Evolutionary conservation across 371 early-diverging fungal genomes (phyloP).

Genomic region (Umbelopsis sp.): DNA sequence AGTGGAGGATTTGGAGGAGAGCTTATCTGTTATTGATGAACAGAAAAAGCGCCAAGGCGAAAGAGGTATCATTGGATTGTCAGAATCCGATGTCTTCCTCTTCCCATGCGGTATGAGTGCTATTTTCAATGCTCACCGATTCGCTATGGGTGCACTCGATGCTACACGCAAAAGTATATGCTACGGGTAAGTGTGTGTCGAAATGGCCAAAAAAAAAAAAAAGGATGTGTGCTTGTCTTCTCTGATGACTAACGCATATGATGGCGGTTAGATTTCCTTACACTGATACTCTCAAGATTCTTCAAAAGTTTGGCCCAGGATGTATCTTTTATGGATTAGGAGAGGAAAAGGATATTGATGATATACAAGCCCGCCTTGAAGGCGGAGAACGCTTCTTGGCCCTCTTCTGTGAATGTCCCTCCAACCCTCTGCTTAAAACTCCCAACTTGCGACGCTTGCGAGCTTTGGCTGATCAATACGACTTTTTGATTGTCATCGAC

Average conservation of each 20-base stretch:
- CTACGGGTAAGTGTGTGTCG: slow-evolving; percentile 71
- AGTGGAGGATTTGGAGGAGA: slow-evolving; percentile 22
- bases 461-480: slow-evolving; percentile 73
- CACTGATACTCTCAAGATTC: slow-evolving; percentile 92
- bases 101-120: slow-evolving; percentile 93
- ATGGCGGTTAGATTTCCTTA: slow-evolving; percentile 78
- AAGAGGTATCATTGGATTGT: slow-evolving; percentile 57
- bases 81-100: slow-evolving; percentile 84
- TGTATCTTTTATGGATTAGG: slow-evolving; percentile 87
- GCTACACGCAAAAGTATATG: slow-evolving; percentile 76
- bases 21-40: slow-evolving; percentile 27
- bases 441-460: slow-evolving; percentile 78
- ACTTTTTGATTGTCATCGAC: slow-evolving; percentile 86
- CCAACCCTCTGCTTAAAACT: slow-evolving; percentile 89
- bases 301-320: slow-evolving; percentile 91
- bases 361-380: slow-evolving; percentile 63
- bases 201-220: no score
- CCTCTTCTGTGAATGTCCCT: slow-evolving; percentile 92
- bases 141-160: slow-evolving; percentile 54
- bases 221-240: no score
- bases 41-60: slow-evolving; percentile 38
- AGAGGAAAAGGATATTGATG: slow-evolving; percentile 70
- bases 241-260: no score
- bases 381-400: slow-evolving; percentile 71
- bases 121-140: slow-evolving; percentile 83